Evolutionary conservation across 2,329 filamentous ascomycete species (phyloP).

Genomic region (Fusarium aywerte): DNA sequence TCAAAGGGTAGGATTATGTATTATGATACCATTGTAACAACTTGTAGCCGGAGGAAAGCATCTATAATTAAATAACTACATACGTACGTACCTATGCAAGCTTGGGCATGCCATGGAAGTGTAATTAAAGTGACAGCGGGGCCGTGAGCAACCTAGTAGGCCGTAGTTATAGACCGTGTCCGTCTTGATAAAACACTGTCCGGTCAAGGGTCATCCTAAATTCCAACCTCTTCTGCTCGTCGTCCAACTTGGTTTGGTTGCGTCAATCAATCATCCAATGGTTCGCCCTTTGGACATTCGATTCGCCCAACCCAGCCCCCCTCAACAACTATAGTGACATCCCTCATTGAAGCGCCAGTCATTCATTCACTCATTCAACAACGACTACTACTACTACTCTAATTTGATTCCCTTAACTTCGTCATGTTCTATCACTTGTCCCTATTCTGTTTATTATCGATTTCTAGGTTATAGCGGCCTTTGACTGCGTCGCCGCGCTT

Average conservation of each 20-base stretch:
- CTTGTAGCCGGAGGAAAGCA: conserved; percentile 10
- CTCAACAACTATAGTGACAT: conserved; percentile 32
- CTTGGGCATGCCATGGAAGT: not conserved
- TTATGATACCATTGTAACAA: conserved; percentile 46
- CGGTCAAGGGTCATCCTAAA: conserved; percentile 18
- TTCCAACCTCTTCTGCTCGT: conserved; percentile 32
- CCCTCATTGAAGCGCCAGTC: conserved; percentile 9
- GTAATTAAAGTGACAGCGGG: conserved; percentile 26
- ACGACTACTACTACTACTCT: not conserved
- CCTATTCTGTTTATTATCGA: conserved; percentile 28
- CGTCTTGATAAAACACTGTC: not conserved
- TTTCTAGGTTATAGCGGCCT: conserved; percentile 20
- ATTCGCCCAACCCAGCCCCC: conserved; percentile 41
- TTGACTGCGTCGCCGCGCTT: conserved; percentile 1
- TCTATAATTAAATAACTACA: not conserved
- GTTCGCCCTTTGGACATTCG: conserved; percentile 37
- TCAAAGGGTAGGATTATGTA: conserved; percentile 40
- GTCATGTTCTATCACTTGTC: conserved; percentile 44
- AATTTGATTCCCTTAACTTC: conserved; percentile 15
- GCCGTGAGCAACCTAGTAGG: not conserved
- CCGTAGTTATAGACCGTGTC: conserved; percentile 14
- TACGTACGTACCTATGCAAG: not conserved
- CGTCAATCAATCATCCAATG: conserved; percentile 28
- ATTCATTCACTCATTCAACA: conserved; percentile 34
- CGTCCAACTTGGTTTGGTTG: conserved; percentile 17